Evolutionary conservation across 2,329 filamentous ascomycete species (phyloP).

Genomic region (Aspergillus quadrilineatus): DNA sequence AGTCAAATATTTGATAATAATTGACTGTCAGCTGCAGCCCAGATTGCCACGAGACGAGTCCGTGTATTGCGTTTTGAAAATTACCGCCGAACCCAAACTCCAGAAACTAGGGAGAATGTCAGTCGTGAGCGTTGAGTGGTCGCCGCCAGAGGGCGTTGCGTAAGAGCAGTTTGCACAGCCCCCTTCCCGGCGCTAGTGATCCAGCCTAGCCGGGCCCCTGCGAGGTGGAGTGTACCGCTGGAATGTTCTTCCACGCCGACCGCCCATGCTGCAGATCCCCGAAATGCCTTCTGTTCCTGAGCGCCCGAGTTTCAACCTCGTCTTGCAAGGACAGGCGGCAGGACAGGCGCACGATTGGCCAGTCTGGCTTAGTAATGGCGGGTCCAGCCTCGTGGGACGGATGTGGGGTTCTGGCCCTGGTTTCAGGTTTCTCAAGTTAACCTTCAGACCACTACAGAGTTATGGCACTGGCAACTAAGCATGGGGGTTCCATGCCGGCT

Average conservation of each 20-base stretch:
- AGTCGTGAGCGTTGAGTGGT: constrained; percentile 7
- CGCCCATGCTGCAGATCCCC: constrained; percentile 14
- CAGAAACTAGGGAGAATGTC: constrained; percentile 4
- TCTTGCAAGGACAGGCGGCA: background rate
- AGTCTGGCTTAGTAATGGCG: constrained; percentile 10
- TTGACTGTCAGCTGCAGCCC: background rate
- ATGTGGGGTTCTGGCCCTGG: constrained; percentile 24
- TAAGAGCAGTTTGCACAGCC: constrained; percentile 30
- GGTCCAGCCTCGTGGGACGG: constrained; percentile 25
- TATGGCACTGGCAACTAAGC: constrained; percentile 16
- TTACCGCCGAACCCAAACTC: background rate
- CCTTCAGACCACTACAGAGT: background rate
- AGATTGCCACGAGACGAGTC: background rate
- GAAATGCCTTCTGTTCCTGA: constrained; percentile 10
- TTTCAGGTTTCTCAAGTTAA: constrained; percentile 5
- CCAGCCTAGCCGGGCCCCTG: constrained; percentile 19
- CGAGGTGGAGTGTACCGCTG: constrained; percentile 7
- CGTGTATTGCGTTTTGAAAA: constrained; percentile 3
- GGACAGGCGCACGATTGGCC: background rate
- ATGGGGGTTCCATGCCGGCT: background rate
- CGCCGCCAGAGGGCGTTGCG: constrained; percentile 21
- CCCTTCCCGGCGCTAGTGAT: constrained; percentile 26
- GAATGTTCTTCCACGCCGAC: constrained; percentile 16
- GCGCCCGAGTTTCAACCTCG: too few relatives aligned
- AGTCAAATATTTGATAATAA: background rate